Percentiles rank a stretch among this genome's conserved stretches.
Evolutionary conservation across 306 rosid species (phyloP).

Genomic region (Prunus armeniaca): DNA sequence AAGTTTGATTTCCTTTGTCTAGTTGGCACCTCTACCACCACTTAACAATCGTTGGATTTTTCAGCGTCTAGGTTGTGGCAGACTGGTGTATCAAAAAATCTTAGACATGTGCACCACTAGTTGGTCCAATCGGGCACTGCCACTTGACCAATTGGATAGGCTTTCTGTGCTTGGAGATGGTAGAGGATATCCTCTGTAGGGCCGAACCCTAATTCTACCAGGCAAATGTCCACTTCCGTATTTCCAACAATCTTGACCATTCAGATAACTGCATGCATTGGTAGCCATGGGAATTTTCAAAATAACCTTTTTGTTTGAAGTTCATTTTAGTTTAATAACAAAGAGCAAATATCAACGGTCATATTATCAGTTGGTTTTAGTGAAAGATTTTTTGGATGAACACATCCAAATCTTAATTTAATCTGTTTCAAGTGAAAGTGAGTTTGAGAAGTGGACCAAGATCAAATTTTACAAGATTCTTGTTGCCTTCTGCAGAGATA

Average conservation of each 20-base stretch:
- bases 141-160: conserved; percentile 9
- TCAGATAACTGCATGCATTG: background rate
- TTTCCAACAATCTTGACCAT: background rate
- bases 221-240: background rate
- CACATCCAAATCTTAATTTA: too few species aligned
- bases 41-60: conserved; percentile 1
- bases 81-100: background rate
- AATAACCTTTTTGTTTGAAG: too few species aligned
- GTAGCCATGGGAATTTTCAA: background rate
- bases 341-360: too few species aligned
- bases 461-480: background rate
- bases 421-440: background rate
- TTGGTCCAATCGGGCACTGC: background rate
- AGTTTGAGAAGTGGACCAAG: background rate
- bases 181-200: background rate
- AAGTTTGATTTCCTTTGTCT: conserved; percentile 12
- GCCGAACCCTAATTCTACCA: conserved; percentile 4
- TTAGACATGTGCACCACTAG: background rate
- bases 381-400: background rate
- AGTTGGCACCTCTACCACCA: conserved; percentile 22
- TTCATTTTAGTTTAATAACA: too few species aligned
- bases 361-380: background rate
- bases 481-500: background rate
- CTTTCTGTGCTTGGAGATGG: background rate
- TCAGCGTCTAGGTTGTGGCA: background rate